Percentiles rank a stretch among this genome's conserved stretches.
Conservation (phyloP, 345 rosid species). For the Ceriops zippeliana region DNA sequence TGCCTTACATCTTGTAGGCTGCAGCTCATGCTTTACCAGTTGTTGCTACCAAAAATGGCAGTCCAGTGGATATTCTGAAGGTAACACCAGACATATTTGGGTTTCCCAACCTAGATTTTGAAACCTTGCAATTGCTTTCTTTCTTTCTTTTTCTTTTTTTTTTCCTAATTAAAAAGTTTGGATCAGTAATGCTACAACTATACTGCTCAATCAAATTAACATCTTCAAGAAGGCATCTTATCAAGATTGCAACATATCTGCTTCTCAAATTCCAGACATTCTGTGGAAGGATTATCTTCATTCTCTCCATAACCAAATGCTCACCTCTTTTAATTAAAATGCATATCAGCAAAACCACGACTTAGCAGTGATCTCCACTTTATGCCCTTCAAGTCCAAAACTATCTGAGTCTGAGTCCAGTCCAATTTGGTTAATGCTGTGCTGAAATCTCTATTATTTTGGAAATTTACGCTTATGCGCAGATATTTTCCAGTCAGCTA, state of each 20-base stretch:
- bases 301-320: neutral
- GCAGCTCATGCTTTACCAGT: constrained; percentile 68
- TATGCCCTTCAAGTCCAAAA: neutral
- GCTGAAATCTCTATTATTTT: neutral
- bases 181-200: neutral
- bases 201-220: neutral
- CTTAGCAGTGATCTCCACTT: neutral
- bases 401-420: neutral
- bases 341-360: neutral
- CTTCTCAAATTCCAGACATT: too few relatives aligned
- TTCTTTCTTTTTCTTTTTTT: neutral
- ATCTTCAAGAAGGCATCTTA: neutral
- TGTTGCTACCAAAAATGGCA: constrained; percentile 69
- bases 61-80: constrained; percentile 61
- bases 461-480: constrained; percentile 2
- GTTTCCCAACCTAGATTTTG: constrained; percentile 1
- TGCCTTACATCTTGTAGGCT: constrained; percentile 38
- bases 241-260: neutral
- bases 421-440: constrained; percentile 2
- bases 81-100: constrained; percentile 24
- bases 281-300: neutral
- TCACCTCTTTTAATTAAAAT: neutral
- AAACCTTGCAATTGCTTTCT: neutral
- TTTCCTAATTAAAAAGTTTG: neutral
- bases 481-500: constrained; percentile 4